Base-by-base conservation (phyloP, 225 moss, liverwort and hornwort genomes). In the Ulota crispa region DNA sequence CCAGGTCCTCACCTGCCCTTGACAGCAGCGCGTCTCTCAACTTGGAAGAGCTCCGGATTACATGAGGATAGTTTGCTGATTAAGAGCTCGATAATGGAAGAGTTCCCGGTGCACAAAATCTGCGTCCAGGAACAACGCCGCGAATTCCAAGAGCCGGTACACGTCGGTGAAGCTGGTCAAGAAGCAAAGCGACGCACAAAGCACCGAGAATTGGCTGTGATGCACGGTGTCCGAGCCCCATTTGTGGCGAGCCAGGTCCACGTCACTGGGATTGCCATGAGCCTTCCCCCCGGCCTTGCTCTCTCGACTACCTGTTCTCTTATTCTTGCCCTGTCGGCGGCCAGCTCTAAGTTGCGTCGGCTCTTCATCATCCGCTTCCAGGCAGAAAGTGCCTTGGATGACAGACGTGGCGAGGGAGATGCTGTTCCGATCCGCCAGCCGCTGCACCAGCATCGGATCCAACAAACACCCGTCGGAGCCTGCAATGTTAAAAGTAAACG, bases 371-470 rank as follows among this genome's bases (percentile, higher is more conserved):
- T 85, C 77, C 28, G 75, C 43, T 37, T 89, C 87, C 26, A 83
- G 65, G 19, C 64, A 78, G 56, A 92, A 85, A 27, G 77, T 78
- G 43, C 89, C 89, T 50, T 89, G 82, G 24, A 89, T 85, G 42
- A 82, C 50, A 19, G 83, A 84, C 8, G 89, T 89, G 30, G 84
- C 92, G 7, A 92, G 79, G 0, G 92, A 87, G 78, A 92, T 92
- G 68, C 89, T 92, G 78, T 82, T 92, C 16, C 92, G 89, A 80
- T 92, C 92, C 41, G 92, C 92, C 61, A 89, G 89, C 2, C 88
- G 87, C 78, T 92, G 92, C 77, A 92, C 92, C 9, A 92, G 78
- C 26, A 82, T 64, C 3, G 88, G 89, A 47, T 88, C 85, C 65
- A 89, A 37, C 20, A 84, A 43, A 3, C 69, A 45, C 50, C 92